Base-by-base conservation (phyloP, 768 basidiomycete species). In the Amanita pallidorosea region DNA sequence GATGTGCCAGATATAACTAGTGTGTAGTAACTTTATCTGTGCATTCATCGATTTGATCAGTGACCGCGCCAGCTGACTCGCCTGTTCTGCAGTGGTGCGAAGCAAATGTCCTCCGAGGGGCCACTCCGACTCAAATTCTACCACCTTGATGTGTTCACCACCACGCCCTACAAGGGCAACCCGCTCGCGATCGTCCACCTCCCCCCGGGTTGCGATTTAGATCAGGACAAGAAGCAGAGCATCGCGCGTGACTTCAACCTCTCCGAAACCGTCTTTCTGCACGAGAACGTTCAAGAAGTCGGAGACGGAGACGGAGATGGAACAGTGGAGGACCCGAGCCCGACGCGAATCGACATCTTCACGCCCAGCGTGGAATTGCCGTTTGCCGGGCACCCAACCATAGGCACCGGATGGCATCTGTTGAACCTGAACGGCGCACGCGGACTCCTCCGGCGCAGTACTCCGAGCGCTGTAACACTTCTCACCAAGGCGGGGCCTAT, bases 201-300 rank as follows among this genome's bases (percentile, higher is more conserved):
- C 27, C 69, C 70, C 0, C 54, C 55, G 4, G 45, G 56, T 7
- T 18, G 41, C 40, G 23, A 52, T 1, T 59, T 72, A 18, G 55
- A 70, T 2, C 70, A 70, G 48, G 41, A 54, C 5, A 64, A 71
- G 49, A 74, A 74, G 53, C 72, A 71, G 49, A 60, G 53, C 11
- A 68, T 74, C 49, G 73, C 74, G 3, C 63, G 66, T 22, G 74
- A 75, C 53, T 76, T 76, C 60, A 74, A 76, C 54, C 64, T 73
- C 48, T 72, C 73, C 4, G 74, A 75, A 45, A 75, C 74, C 0
- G 70, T 74, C 27, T 74, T 74, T 56, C 61, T 70, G 2, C 70
- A 74, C 53, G 64, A 68, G 47, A 54, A 55, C 13, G 51, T n/a
- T n/a, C n/a, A n/a, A n/a, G n/a, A n/a, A n/a, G n/a, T n/a, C n/a